A percentile compares a stretch with the other conserved stretches of the same genome.
These are phyloP conservation scores for Sclerospora graminicola DNA, from an alignment of 352 stramenopile species.

Conservation along the genomic window DNA sequence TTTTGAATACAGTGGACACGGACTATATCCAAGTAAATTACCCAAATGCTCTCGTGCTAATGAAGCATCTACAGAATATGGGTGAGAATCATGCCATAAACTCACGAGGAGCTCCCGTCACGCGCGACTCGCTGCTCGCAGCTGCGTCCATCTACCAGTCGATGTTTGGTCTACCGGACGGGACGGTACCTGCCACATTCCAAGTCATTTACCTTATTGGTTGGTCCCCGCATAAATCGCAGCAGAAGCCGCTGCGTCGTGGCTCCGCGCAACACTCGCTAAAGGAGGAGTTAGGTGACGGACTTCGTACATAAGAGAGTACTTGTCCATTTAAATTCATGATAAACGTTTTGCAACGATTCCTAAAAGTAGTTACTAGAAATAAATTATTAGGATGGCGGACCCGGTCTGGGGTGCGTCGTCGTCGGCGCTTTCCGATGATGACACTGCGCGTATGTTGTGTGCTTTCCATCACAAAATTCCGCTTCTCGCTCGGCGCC, in stretches of 20 bases:
- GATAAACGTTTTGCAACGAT: too few species aligned
- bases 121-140: conserved; percentile 89
- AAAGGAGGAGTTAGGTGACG: conserved; percentile 53
- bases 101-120: conserved; percentile 47
- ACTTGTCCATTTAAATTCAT: background rate
- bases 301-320: background rate
- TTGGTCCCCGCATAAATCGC: conserved; percentile 92
- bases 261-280: conserved; percentile 70
- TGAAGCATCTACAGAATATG: conserved; percentile 94
- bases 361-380: background rate
- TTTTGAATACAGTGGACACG: conserved; percentile 82
- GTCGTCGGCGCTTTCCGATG: conserved; percentile 16
- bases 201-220: conserved; percentile 98
- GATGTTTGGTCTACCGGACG: conserved; percentile 84
- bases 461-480: conserved; percentile 13
- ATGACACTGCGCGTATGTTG: conserved; percentile 18
- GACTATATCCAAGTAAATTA: conserved; percentile 94
- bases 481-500: conserved; percentile 3
- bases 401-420: conserved; percentile 18
- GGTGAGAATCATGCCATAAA: conserved; percentile 91
- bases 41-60: conserved; percentile 90
- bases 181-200: conserved; percentile 90
- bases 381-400: conserved; percentile 13
- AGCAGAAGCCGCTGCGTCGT: conserved; percentile 87
- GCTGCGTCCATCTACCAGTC: conserved; percentile 92